A percentile compares a stretch with the other conserved stretches of the same genome.
Conservation (phyloP, 2,329 filamentous ascomycete genomes). For the Pestalotiopsis sp. region DNA sequence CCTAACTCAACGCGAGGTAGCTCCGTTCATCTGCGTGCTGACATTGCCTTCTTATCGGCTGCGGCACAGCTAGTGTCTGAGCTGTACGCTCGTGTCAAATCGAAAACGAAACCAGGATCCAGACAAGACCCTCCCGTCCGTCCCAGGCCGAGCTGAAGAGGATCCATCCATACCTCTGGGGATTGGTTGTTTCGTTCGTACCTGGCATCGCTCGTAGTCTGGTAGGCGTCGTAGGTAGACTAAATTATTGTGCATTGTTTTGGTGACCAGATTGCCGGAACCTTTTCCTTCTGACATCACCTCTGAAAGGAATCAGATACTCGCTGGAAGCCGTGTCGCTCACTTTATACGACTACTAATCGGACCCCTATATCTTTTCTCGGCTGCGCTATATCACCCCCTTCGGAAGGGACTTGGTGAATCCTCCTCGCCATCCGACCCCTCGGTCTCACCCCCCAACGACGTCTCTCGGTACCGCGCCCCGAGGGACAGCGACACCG, state of each 20-base stretch:
- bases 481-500: not conserved
- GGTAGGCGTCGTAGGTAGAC: not conserved
- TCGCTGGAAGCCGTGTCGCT: not conserved
- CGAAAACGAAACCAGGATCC: not conserved
- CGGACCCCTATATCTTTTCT: not conserved
- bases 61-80: conserved; percentile 7
- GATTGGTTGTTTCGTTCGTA: not conserved
- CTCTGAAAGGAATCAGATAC: not conserved
- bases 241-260: not conserved
- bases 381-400: not conserved
- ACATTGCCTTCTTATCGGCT: conserved; percentile 3
- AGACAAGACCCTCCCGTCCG: not conserved
- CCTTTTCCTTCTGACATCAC: conserved; percentile 8
- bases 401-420: not conserved
- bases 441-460: conserved; percentile 9
- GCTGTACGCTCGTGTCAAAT: conserved; percentile 4
- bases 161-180: not conserved
- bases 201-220: not conserved
- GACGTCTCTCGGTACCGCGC: conserved; percentile 2
- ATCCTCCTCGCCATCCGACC: not conserved
- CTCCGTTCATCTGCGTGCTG: not conserved
- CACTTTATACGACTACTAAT: conserved; percentile 2
- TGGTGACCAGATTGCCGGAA: not conserved
- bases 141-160: not conserved
- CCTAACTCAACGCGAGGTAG: not conserved